Percentiles rank a stretch among this genome's conserved stretches.
phyloP scores from a whole-genome alignment of 257 asterid genomes.

The Rauvolfia tetraphylla region DNA sequence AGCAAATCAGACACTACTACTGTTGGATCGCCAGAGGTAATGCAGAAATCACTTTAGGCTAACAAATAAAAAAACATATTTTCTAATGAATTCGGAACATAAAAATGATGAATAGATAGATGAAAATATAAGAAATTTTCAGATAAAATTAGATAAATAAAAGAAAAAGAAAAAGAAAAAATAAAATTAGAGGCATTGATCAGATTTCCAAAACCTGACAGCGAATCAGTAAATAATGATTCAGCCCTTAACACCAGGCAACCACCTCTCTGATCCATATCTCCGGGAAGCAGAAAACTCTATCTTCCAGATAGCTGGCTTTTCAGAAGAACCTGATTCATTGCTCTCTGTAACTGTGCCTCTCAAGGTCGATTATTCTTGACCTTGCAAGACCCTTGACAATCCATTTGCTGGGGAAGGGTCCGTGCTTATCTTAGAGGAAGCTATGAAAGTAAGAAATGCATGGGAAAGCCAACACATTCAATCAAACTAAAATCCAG shows the following conservation, averaged over 20 bases:
- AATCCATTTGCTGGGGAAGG: conserved; percentile 65
- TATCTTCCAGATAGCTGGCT: conserved; percentile 50
- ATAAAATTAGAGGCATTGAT: conserved; percentile 36
- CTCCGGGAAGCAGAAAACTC: conserved; percentile 49
- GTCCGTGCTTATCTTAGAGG: conserved; percentile 60
- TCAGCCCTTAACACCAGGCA: conserved; percentile 75
- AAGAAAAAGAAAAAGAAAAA: too few species aligned
- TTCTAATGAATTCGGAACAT: too few species aligned
- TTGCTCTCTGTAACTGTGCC: conserved; percentile 56
- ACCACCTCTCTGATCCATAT: conserved; percentile 55
- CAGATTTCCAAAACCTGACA: conserved; percentile 79
- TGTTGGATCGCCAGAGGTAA: conserved; percentile 44
- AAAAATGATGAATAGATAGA: too few species aligned
- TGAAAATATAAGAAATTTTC: too few species aligned
- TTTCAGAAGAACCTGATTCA: conserved; percentile 66
- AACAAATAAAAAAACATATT: too few species aligned
- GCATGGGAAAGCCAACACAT: background rate
- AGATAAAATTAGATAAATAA: too few species aligned
- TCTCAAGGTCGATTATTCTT: conserved; percentile 80
- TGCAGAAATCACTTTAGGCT: conserved; percentile 43
- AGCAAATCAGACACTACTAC: too few species aligned
- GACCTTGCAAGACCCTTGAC: conserved; percentile 94
- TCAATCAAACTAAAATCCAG: background rate
- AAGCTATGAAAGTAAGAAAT: conserved; percentile 38
- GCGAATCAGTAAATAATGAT: conserved; percentile 61